Conservation (phyloP, 805 yeast genomes). For the Tetrapisispora nanseiensis region DNA sequence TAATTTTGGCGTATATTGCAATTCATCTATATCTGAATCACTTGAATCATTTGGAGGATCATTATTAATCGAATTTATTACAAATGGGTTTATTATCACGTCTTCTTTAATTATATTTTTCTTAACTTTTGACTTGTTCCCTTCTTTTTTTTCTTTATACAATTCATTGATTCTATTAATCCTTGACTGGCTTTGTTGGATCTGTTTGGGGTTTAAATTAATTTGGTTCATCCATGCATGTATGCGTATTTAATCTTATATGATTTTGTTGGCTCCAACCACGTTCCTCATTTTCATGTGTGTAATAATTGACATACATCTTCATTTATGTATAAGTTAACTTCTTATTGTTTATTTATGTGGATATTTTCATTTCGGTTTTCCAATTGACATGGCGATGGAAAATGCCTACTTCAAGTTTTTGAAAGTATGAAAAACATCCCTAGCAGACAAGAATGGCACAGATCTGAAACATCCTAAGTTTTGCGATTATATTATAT, state of each 20-base stretch:
- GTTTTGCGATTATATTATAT: too few species aligned
- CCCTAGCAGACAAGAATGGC: too few species aligned
- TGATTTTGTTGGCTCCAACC: neutral
- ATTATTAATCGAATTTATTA: neutral
- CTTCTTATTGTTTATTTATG: neutral
- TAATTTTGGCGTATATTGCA: slow-evolving; percentile 25
- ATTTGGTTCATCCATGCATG: slow-evolving; percentile 7
- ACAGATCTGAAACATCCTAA: neutral
- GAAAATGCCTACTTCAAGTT: too few species aligned
- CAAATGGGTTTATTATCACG: neutral
- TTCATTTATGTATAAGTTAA: neutral
- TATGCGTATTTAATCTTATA: neutral
- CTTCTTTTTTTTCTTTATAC: slow-evolving; percentile 10
- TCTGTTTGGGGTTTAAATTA: slow-evolving; percentile 13
- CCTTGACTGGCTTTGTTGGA: slow-evolving; percentile 17
- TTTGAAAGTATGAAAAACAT: too few species aligned
- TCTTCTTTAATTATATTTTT: neutral
- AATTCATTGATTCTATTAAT: slow-evolving; percentile 19
- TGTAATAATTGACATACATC: too few species aligned
- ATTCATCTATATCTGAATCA: slow-evolving; percentile 21
- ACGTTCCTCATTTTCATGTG: too few species aligned
- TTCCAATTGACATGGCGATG: neutral
- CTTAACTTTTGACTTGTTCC: neutral
- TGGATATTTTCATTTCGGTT: neutral
- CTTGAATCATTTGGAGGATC: neutral